Evolutionary conservation across 2,329 filamentous ascomycete species (phyloP).

Genomic region (Calonectria pteridis): DNA sequence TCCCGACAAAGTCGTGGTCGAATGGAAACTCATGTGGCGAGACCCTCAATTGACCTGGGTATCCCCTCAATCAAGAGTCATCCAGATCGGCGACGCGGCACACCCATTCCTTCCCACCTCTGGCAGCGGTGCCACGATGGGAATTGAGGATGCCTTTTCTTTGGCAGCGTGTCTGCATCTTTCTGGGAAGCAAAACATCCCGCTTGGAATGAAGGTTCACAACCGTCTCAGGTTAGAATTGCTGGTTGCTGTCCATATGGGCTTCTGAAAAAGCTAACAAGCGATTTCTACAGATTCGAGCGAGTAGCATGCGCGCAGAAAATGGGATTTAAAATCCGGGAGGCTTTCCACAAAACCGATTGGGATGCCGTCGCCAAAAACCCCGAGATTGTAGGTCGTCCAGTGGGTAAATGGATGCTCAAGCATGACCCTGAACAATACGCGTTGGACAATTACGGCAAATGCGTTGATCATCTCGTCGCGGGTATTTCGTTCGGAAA

Average conservation of each 20-base stretch:
- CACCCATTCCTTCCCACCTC: not conserved
- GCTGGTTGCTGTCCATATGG: not conserved
- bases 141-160: not conserved
- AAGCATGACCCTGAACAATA: not conserved
- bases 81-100: not conserved
- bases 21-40: not conserved
- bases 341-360: not conserved
- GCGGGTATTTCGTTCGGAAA: not conserved
- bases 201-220: not conserved
- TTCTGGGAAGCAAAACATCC: not conserved
- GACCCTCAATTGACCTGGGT: not conserved
- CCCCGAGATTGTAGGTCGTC: not conserved
- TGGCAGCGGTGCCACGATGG: not conserved
- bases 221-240: not conserved
- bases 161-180: not conserved
- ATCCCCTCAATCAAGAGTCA: not conserved
- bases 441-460: not conserved
- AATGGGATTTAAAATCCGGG: not conserved
- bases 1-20: not conserved
- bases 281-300: not conserved
- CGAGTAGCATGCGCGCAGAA: not conserved
- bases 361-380: not conserved
- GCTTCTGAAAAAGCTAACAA: not conserved
- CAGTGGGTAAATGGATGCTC: not conserved
- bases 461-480: not conserved